These are phyloP conservation scores for Citrus reticulata DNA, from an alignment of 345 rosid species.

Conservation along the genomic window DNA sequence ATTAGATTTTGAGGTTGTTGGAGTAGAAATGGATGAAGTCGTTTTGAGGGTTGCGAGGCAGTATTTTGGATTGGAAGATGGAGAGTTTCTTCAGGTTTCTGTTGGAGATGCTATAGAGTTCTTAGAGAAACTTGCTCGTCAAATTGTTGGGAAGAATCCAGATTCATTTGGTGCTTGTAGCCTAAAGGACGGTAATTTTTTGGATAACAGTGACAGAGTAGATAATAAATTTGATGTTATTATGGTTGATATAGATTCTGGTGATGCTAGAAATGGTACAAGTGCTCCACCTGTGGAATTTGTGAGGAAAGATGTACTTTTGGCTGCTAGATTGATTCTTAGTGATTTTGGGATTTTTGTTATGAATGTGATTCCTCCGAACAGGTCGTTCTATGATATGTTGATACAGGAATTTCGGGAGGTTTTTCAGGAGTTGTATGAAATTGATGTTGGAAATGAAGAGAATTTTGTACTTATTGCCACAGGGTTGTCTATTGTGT, in stretches of 20 bases:
- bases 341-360: constrained; percentile 50
- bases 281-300: constrained; percentile 75
- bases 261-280: constrained; percentile 43
- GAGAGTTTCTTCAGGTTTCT: constrained; percentile 26
- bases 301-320: constrained; percentile 39
- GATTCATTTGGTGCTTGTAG: neutral
- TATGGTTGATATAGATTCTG: constrained; percentile 82
- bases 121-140: constrained; percentile 37
- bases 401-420: constrained; percentile 31
- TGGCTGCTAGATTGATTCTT: constrained; percentile 52
- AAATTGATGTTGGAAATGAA: constrained; percentile 69
- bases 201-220: neutral
- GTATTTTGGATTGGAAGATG: constrained; percentile 66
- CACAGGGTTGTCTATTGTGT: constrained; percentile 10
- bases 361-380: constrained; percentile 64
- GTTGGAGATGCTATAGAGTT: constrained; percentile 55
- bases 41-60: constrained; percentile 53
- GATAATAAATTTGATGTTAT: constrained; percentile 51
- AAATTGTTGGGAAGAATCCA: constrained; percentile 1
- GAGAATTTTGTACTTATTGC: constrained; percentile 70
- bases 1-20: constrained; percentile 60
- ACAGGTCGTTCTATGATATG: constrained; percentile 33
- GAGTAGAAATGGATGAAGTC: constrained; percentile 64
- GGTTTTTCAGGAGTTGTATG: constrained; percentile 58
- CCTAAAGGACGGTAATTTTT: neutral